These are phyloP conservation scores for Arthrobotrys megalospora DNA, from an alignment of 2,329 filamentous ascomycete species.

Conservation along the genomic window DNA sequence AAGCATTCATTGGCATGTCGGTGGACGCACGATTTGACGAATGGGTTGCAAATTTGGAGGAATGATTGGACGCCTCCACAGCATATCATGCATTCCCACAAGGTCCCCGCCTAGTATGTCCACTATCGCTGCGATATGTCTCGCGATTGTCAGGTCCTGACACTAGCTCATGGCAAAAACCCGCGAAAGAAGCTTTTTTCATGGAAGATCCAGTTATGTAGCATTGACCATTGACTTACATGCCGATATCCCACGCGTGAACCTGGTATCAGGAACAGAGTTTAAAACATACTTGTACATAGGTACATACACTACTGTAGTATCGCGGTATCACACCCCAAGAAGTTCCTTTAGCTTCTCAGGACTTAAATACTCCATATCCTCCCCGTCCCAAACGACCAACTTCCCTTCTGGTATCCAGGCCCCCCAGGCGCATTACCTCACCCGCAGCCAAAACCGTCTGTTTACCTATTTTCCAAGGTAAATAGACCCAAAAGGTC, in stretches of 20 bases:
- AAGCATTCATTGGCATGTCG: constrained; percentile 50
- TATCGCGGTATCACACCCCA: constrained; percentile 26
- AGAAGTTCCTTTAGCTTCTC: not conserved
- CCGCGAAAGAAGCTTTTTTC: constrained; percentile 30
- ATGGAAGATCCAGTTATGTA: constrained; percentile 18
- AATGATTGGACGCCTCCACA: constrained; percentile 44
- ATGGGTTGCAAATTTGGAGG: not conserved
- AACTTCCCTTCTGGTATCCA: constrained; percentile 58
- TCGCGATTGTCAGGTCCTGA: constrained; percentile 38
- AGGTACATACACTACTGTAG: not conserved
- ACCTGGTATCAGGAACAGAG: constrained; percentile 38
- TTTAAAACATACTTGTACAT: constrained; percentile 16
- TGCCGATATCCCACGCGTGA: constrained; percentile 37
- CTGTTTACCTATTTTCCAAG: constrained; percentile 27
- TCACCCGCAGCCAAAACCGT: constrained; percentile 24
- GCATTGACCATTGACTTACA: constrained; percentile 27
- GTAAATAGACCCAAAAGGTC: constrained; percentile 5
- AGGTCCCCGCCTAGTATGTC: not conserved
- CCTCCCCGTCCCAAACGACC: constrained; percentile 29
- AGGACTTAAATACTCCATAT: constrained; percentile 51
- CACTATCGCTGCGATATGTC: constrained; percentile 16
- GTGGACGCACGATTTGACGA: constrained; percentile 46
- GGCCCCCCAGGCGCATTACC: constrained; percentile 54
- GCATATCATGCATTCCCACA: constrained; percentile 11
- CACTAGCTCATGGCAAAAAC: constrained; percentile 24